These are phyloP conservation scores for Lasiosphaeria ovina DNA, from an alignment of 495 filamentous ascomycete species.

Conservation along the genomic window DNA sequence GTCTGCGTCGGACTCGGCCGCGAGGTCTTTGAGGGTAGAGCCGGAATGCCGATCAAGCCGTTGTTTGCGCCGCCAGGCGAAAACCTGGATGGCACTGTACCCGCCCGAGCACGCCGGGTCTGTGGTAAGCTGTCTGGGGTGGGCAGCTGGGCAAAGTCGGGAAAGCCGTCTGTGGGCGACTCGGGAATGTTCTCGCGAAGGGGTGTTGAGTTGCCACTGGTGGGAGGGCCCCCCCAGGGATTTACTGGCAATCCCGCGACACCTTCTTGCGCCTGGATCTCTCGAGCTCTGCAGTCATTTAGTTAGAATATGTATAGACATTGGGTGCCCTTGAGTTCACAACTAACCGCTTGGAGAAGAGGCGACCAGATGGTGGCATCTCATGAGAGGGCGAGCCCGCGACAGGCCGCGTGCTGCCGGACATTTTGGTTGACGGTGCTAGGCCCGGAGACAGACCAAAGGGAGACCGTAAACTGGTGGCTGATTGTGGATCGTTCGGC, in stretches of 20 bases:
- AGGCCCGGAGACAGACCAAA: slow-evolving; percentile 67
- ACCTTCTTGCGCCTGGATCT: slow-evolving; percentile 97
- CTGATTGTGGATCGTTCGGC: slow-evolving; percentile 72
- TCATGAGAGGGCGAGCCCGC: slow-evolving; percentile 98
- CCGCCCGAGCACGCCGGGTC: slow-evolving; percentile 73
- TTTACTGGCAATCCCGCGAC: slow-evolving; percentile 65
- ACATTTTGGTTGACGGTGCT: slow-evolving; percentile 63
- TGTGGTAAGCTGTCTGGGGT: slow-evolving; percentile 57
- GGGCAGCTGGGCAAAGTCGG: slow-evolving; percentile 73
- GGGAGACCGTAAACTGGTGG: slow-evolving; percentile 68
- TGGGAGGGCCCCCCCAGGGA: slow-evolving; percentile 87
- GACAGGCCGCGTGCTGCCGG: slow-evolving; percentile 76
- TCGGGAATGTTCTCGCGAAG: slow-evolving; percentile 96
- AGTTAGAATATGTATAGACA: slow-evolving; percentile 13
- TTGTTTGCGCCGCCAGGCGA: slow-evolving; percentile 62
- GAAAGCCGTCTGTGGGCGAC: slow-evolving; percentile 94
- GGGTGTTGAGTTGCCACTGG: slow-evolving; percentile 92
- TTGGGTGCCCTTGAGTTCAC: neutral
- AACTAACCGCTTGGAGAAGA: slow-evolving; percentile 90
- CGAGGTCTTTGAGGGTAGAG: slow-evolving; percentile 74
- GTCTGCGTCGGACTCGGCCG: slow-evolving; percentile 88
- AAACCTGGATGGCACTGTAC: slow-evolving; percentile 95
- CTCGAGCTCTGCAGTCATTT: slow-evolving; percentile 64
- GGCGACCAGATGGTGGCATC: slow-evolving; percentile 60
- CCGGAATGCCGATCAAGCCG: slow-evolving; percentile 59